phyloP scores from a whole-genome alignment of 139 green algal species.

The Raphidocelis subcapitata region DNA sequence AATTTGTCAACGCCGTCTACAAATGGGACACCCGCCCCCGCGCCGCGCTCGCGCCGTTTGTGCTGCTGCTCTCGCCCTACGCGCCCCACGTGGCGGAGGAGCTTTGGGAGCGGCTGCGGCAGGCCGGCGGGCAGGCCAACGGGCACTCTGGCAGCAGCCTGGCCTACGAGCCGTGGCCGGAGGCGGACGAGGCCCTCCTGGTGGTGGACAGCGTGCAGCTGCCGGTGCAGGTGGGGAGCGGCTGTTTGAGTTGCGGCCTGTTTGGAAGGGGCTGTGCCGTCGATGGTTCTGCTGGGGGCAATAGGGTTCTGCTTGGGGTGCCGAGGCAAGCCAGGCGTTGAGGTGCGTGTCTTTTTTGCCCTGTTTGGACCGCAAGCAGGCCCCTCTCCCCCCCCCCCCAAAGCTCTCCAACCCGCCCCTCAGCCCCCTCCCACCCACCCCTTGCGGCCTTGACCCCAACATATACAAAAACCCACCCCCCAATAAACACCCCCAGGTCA shows the following conservation, averaged over 20 bases:
- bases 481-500: conserved; percentile 60
- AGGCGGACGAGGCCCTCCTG: conserved; percentile 72
- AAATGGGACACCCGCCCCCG: conserved; percentile 74
- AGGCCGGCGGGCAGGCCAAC: conserved; percentile 35
- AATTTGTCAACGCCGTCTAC: conserved; percentile 93
- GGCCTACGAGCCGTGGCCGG: conserved; percentile 25
- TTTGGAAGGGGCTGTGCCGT: no score
- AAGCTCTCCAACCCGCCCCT: no score
- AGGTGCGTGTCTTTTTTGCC: no score
- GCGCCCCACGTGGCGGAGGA: conserved; percentile 95
- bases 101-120: conserved; percentile 80
- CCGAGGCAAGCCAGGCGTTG: no score
- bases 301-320: no score
- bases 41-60: conserved; percentile 75
- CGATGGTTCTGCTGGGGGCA: no score
- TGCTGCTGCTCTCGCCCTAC: conserved; percentile 93
- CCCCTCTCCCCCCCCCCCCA: no score
- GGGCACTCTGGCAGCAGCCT: conserved; percentile 5
- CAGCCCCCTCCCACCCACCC: no score
- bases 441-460: no score
- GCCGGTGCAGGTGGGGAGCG: conserved; percentile 66
- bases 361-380: no score
- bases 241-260: not conserved
- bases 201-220: conserved; percentile 81
- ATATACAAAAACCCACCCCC: not conserved